phyloP scores from a whole-genome alignment of 345 rosid genomes.

The Salix koriyanagi region DNA sequence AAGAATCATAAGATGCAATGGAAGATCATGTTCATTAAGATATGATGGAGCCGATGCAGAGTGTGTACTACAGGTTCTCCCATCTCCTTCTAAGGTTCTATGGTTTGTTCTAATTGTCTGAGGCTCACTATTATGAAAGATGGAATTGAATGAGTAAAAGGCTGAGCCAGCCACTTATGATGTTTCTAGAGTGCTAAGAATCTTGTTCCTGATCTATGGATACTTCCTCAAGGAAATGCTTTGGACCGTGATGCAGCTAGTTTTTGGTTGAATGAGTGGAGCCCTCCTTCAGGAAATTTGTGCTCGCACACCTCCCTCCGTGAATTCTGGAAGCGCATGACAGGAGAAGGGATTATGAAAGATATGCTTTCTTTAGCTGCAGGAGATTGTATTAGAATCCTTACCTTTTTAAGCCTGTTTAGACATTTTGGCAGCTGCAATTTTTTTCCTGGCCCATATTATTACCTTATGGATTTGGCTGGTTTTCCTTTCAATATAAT shows the following conservation, averaged over 20 bases:
- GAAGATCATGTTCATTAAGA: neutral
- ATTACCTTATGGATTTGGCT: neutral
- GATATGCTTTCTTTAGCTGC: neutral
- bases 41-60: neutral
- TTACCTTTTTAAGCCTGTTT: neutral
- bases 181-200: neutral
- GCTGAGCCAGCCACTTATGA: neutral
- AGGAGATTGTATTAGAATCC: neutral
- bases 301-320: neutral
- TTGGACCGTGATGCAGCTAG: neutral
- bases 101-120: neutral
- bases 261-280: neutral
- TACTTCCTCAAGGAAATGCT: neutral
- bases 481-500: neutral
- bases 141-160: neutral
- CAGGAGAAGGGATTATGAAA: neutral
- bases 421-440: neutral
- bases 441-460: too few relatives aligned
- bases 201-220: neutral
- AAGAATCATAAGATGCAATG: neutral
- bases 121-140: neutral
- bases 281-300: neutral
- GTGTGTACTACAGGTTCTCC: neutral
- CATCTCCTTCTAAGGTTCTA: neutral
- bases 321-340: neutral